These are phyloP conservation scores for Pseudophaeomoniella oleicola DNA, from an alignment of 2,329 filamentous ascomycete species.

Conservation along the genomic window DNA sequence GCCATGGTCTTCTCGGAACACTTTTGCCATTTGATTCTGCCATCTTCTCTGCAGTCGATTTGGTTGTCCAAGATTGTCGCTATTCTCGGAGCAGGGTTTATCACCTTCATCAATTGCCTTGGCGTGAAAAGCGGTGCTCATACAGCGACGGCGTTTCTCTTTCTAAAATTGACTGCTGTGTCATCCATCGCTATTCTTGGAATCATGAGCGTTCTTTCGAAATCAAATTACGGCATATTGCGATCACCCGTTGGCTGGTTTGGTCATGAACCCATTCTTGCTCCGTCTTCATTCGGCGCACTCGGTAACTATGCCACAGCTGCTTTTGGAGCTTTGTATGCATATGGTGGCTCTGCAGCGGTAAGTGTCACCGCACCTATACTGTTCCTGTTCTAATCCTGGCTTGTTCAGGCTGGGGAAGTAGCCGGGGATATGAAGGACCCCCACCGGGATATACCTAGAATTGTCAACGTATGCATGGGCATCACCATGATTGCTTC, in stretches of 20 bases:
- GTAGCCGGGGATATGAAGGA: slow-evolving; percentile 3
- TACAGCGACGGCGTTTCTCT: slow-evolving; percentile 26
- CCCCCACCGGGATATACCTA: background rate
- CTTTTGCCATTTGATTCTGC: slow-evolving; percentile 18
- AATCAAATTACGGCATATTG: slow-evolving; percentile 21
- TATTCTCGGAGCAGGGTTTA: slow-evolving; percentile 20
- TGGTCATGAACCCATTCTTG: background rate
- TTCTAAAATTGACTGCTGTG: slow-evolving; percentile 17
- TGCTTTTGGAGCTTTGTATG: slow-evolving; percentile 28
- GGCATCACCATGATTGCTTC: background rate
- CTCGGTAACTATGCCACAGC: slow-evolving; percentile 26
- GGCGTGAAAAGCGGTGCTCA: slow-evolving; percentile 25
- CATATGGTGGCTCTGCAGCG: slow-evolving; percentile 31
- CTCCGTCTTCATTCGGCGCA: slow-evolving; percentile 9
- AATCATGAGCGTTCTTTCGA: slow-evolving; percentile 14
- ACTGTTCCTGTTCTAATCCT: background rate
- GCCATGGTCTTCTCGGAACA: slow-evolving; percentile 30
- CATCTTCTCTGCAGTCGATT: slow-evolving; percentile 8
- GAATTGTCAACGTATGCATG: background rate
- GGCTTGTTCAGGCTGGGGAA: background rate
- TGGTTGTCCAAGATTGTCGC: slow-evolving; percentile 23
- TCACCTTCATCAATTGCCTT: slow-evolving; percentile 29
- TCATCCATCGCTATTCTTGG: slow-evolving; percentile 13
- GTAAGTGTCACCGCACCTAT: slow-evolving; percentile 19
- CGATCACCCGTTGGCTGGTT: slow-evolving; percentile 11